Percentiles rank a stretch among this genome's conserved stretches.
Evolutionary conservation across 202 grass and related monocot species (phyloP).

Genomic region (Zizania palustris): DNA sequence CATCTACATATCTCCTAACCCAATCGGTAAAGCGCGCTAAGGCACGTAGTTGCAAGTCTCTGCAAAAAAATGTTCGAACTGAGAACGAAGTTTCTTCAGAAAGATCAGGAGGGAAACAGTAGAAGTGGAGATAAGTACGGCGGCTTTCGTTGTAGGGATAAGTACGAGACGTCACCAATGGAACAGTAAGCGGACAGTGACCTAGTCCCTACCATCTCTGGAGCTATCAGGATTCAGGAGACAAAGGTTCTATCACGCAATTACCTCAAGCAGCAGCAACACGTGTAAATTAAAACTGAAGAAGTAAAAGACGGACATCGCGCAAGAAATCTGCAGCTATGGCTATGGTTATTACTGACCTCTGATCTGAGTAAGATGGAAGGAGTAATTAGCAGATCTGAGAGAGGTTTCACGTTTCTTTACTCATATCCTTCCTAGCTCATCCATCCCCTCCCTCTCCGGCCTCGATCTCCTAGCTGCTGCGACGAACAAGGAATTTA

Average conservation of each 20-base stretch:
- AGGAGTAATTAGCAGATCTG: constrained; percentile 41
- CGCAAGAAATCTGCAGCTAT: constrained; percentile 45
- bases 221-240: constrained; percentile 4
- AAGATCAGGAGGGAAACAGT: background rate
- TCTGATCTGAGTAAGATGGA: constrained; percentile 13
- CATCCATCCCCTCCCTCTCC: background rate
- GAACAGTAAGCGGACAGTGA: constrained; percentile 40
- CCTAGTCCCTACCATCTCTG: constrained; percentile 31
- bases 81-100: background rate
- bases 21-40: background rate
- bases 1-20: background rate
- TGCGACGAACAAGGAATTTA: constrained; percentile 9
- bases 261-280: constrained; percentile 18
- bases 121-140: constrained; percentile 12
- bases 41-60: background rate
- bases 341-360: background rate
- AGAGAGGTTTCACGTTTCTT: background rate
- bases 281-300: constrained; percentile 37
- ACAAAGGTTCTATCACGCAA: background rate
- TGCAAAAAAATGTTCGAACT: background rate
- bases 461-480: background rate
- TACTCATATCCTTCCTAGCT: background rate
- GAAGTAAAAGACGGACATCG: constrained; percentile 35
- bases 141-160: constrained; percentile 24
- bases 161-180: constrained; percentile 40